phyloP scores from a whole-genome alignment of 257 asterid species.

The Nicotiana paniculata region DNA sequence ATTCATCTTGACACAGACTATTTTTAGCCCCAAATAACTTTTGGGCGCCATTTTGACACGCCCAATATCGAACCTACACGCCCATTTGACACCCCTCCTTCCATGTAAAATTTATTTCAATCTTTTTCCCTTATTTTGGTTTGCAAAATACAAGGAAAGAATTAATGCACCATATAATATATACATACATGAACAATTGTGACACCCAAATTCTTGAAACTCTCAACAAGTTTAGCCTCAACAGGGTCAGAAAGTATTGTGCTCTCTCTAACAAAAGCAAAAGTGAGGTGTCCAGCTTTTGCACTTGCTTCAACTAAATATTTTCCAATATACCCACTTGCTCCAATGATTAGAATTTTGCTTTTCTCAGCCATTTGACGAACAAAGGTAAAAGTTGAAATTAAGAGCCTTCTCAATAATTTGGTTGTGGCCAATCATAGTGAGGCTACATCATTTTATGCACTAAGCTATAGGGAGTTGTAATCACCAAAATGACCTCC shows the following conservation, averaged over 20 bases:
- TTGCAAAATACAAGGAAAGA: neutral
- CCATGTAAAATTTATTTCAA: neutral
- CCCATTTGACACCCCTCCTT: too few relatives aligned
- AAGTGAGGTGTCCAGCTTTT: conserved; percentile 71
- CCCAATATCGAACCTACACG: too few relatives aligned
- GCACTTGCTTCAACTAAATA: conserved; percentile 64
- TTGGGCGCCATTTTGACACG: too few relatives aligned
- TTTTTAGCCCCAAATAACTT: too few relatives aligned
- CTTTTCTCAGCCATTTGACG: conserved; percentile 56
- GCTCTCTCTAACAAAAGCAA: conserved; percentile 47
- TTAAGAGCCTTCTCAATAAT: neutral
- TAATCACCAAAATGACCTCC: neutral
- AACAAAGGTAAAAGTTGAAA: neutral
- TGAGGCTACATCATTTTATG: neutral
- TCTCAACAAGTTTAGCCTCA: conserved; percentile 45
- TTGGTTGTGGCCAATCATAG: neutral
- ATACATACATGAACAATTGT: conserved; percentile 44
- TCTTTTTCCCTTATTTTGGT: neutral
- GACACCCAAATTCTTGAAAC: conserved; percentile 56
- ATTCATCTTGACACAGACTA: too few relatives aligned
- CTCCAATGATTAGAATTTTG: conserved; percentile 83
- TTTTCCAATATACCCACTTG: conserved; percentile 76
- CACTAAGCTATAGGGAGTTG: neutral
- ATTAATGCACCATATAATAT: neutral
- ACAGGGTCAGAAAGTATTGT: conserved; percentile 48